These are phyloP conservation scores for Epichloe scottii DNA, from an alignment of 2,329 filamentous ascomycete species.

Conservation along the genomic window DNA sequence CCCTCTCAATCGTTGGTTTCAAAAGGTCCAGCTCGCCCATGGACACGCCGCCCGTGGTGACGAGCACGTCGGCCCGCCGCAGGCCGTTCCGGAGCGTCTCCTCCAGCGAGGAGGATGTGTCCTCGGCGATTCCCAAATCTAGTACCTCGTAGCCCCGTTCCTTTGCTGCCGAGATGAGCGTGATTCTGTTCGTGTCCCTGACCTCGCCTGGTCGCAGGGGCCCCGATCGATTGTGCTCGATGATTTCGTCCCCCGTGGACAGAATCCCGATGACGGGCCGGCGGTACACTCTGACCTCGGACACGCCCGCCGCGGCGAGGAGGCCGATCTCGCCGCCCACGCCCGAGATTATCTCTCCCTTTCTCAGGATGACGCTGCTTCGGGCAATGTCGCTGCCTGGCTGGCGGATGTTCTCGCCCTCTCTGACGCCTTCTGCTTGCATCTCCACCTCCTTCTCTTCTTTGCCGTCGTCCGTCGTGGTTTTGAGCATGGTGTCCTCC, in stretches of 20 bases:
- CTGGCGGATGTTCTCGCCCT: conserved; percentile 81
- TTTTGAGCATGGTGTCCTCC: conserved; percentile 73
- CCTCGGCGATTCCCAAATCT: conserved; percentile 75
- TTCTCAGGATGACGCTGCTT: conserved; percentile 56
- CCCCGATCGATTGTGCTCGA: conserved; percentile 54
- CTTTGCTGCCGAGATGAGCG: conserved; percentile 63
- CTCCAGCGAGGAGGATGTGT: conserved; percentile 63
- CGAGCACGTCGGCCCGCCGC: conserved; percentile 63
- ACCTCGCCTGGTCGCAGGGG: conserved; percentile 69
- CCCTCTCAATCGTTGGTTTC: conserved; percentile 88
- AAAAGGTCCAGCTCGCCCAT: conserved; percentile 97
- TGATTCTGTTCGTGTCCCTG: conserved; percentile 83
- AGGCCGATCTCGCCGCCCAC: conserved; percentile 86
- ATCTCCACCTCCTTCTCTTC: conserved; percentile 89
- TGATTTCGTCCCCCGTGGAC: conserved; percentile 90
- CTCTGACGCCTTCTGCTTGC: conserved; percentile 58
- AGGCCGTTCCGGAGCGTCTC: conserved; percentile 63
- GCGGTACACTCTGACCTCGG: conserved; percentile 57
- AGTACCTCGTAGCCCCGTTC: conserved; percentile 67
- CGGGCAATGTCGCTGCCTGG: conserved; percentile 74
- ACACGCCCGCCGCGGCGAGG: conserved; percentile 70
- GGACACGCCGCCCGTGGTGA: conserved; percentile 88
- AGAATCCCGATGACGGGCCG: conserved; percentile 74
- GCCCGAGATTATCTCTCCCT: conserved; percentile 72
- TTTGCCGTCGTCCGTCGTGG: conserved; percentile 61